phyloP scores from a whole-genome alignment of 2,329 filamentous ascomycete genomes.

The Fusarium cyanostomum region DNA sequence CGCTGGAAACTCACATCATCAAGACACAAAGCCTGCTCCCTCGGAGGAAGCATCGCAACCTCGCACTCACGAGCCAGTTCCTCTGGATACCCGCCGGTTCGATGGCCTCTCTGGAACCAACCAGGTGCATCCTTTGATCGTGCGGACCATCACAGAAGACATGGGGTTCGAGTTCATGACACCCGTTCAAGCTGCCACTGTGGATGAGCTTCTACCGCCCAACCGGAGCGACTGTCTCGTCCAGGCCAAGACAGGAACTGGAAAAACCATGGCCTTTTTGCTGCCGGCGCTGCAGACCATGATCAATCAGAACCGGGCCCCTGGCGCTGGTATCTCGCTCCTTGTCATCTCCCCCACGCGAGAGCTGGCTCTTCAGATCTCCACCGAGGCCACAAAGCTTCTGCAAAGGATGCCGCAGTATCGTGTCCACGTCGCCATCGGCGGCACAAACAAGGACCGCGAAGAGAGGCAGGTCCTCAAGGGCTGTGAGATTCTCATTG shows the following conservation, averaged over 20 bases:
- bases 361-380: conserved; percentile 76
- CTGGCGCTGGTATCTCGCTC: conserved; percentile 59
- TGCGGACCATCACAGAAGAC: conserved; percentile 59
- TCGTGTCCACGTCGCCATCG: conserved; percentile 81
- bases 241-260: conserved; percentile 87
- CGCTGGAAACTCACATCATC: not conserved
- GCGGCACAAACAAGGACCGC: conserved; percentile 77
- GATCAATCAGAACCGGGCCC: conserved; percentile 55
- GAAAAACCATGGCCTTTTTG: conserved; percentile 86
- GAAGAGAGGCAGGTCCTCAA: conserved; percentile 76
- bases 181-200: conserved; percentile 63
- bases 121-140: conserved; percentile 57
- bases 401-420: conserved; percentile 78
- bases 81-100: conserved; percentile 58
- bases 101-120: conserved; percentile 53
- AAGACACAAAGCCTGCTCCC: not conserved
- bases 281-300: conserved; percentile 85
- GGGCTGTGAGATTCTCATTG: conserved; percentile 82
- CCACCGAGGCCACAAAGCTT: conserved; percentile 74
- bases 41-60: not conserved
- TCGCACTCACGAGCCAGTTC: conserved; percentile 42
- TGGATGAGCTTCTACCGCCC: conserved; percentile 58
- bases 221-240: conserved; percentile 67
- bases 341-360: conserved; percentile 77
- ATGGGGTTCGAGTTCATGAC: conserved; percentile 63